Evolutionary conservation across 495 filamentous ascomycete genomes (phyloP).

Genomic region (Amphirosellinia nigrospora): DNA sequence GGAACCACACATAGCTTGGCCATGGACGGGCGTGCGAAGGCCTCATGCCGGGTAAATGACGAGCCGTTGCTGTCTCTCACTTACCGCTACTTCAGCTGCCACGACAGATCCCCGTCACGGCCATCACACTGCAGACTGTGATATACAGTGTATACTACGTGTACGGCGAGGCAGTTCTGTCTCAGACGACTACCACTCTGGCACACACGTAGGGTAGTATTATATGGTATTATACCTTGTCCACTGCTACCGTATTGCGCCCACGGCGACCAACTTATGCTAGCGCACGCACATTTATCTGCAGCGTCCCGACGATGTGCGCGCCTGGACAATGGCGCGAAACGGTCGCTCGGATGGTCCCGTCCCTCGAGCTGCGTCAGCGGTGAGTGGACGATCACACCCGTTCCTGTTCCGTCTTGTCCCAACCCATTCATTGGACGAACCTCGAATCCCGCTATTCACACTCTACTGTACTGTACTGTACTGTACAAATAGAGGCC

Average conservation of each 20-base stretch:
- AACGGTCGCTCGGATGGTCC: conserved; percentile 26
- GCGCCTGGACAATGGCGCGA: conserved; percentile 15
- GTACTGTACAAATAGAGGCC: too few relatives aligned
- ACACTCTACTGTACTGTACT: neutral
- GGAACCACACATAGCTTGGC: conserved; percentile 22
- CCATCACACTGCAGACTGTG: neutral
- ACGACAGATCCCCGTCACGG: conserved; percentile 16
- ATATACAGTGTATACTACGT: neutral
- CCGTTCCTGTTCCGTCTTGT: conserved; percentile 4
- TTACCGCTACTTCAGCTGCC: conserved; percentile 27
- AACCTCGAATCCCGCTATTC: neutral
- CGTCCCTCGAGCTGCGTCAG: neutral
- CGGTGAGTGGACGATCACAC: conserved; percentile 17
- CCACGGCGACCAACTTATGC: neutral
- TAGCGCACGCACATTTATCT: conserved; percentile 7
- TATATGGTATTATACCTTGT: neutral
- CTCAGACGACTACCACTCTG: neutral
- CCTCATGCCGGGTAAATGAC: conserved; percentile 8
- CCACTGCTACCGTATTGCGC: conserved; percentile 2
- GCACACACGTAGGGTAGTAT: conserved; percentile 1
- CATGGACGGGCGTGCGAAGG: conserved; percentile 9
- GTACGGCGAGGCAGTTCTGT: neutral
- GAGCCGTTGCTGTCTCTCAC: conserved; percentile 12
- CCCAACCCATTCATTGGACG: neutral
- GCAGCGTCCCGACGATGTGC: conserved; percentile 24